Base-by-base conservation (phyloP, 257 asterid species). In the Mentha longifolia region DNA sequence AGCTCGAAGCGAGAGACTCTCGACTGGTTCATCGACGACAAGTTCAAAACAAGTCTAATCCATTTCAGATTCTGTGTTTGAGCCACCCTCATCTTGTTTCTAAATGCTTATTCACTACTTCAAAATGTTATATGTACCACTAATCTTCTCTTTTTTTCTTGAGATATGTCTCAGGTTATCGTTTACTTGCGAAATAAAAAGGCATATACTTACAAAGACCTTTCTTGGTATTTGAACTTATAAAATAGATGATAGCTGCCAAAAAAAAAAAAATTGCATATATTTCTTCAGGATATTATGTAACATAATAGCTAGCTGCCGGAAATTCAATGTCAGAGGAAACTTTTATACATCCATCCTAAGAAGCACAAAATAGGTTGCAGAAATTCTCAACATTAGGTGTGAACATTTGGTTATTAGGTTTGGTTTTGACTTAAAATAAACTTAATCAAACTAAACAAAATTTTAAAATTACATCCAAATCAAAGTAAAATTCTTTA, bases 1-100 rank as follows among this genome's bases (percentile, higher is more conserved):
- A 80, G 98, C 98, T 20, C 79, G 96, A 68, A 84, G 66, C 15
- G 89, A 71, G 17, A 78, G 97, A 61, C 96, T 90, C 30, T 85
- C 95, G 9, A 73, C 89, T 65, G 85, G 87, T 76, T 82, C 86
- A 41, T 47, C 91, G 11, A 20, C 65, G 7, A 54, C 87, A 12
- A 76, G 69, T 78, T 80, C 76, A 74, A 73, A 65, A 65, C 68
- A 13, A 72, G 42, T 33, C 11, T 41, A 46, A 59, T 50, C 61
- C 17, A 46, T 25, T 13, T 20, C 13, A 15, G 66, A 62, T 22
- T 64, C 68, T 52, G 42, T 30, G 46, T 78, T 61, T 28, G 22
- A 15, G 20, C 17, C 20, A 11, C 42, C 35, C 12, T 41, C 16
- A 10, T 19, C 3, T 1, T 47, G 16, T 28, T 51, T 8, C 30